A percentile compares a stretch with the other conserved stretches of the same genome.
Conservation (phyloP, 2,329 filamentous ascomycete species). For the Clarireedia sp. region DNA sequence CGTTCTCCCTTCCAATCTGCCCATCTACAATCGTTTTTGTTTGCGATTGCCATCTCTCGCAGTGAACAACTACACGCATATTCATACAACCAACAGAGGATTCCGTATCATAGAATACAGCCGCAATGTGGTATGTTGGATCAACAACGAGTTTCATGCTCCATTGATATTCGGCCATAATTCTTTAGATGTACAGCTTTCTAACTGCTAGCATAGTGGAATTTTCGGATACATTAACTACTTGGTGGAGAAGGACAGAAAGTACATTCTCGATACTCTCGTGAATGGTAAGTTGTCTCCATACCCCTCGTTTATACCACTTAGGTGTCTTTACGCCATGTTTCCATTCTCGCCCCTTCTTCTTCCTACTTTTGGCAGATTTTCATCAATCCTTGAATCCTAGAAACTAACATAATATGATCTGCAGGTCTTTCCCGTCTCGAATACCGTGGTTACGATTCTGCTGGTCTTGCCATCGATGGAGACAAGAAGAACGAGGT, state of each 20-base stretch:
- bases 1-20: not conserved
- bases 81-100: not conserved
- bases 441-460: slow-evolving; percentile 98
- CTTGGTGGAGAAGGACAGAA: slow-evolving; percentile 96
- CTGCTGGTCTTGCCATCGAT: slow-evolving; percentile 89
- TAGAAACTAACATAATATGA: not conserved
- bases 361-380: not conserved
- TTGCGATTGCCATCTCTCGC: slow-evolving; percentile 1
- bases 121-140: slow-evolving; percentile 24
- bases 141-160: too few species aligned
- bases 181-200: slow-evolving; percentile 5
- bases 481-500: slow-evolving; percentile 99
- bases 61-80: not conserved
- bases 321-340: not conserved
- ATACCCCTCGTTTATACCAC: slow-evolving; percentile 5
- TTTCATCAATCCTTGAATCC: not conserved
- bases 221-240: slow-evolving; percentile 99
- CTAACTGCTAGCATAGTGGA: slow-evolving; percentile 47
- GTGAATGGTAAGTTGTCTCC: slow-evolving; percentile 61
- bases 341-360: not conserved
- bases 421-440: slow-evolving; percentile 63
- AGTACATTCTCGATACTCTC: slow-evolving; percentile 90
- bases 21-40: slow-evolving; percentile 2
- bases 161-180: too few species aligned
- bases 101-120: not conserved